Percentiles rank a stretch among this genome's conserved stretches.
These are phyloP conservation scores for Hypoxylon sp. DNA, from an alignment of 2,329 filamentous ascomycete genomes.

Conservation along the genomic window DNA sequence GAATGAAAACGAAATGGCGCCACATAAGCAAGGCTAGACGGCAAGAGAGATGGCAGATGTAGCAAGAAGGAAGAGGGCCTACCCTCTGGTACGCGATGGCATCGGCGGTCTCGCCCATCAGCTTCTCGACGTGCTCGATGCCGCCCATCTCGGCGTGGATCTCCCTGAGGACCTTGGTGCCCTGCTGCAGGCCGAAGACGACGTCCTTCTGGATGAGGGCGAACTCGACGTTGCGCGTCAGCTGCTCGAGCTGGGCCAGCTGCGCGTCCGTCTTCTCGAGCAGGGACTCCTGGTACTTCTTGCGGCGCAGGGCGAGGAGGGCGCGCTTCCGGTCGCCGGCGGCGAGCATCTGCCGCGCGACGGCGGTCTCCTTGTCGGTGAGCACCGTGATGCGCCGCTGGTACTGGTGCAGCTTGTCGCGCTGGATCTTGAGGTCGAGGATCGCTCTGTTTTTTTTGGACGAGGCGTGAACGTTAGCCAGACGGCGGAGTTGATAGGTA, in stretches of 20 bases:
- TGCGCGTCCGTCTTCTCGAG: constrained; percentile 91
- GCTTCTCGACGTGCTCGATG: constrained; percentile 90
- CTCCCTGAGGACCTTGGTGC: constrained; percentile 87
- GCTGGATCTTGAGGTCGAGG: constrained; percentile 96
- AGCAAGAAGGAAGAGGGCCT: constrained; percentile 46
- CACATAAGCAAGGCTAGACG: no score
- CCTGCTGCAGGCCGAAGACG: constrained; percentile 90
- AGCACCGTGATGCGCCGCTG: constrained; percentile 89
- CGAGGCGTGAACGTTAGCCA: constrained; percentile 11
- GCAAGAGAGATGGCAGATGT: neutral
- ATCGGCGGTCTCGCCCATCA: constrained; percentile 93
- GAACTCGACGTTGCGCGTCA: constrained; percentile 93
- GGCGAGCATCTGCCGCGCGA: constrained; percentile 85
- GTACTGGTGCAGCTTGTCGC: constrained; percentile 96
- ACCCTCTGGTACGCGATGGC: constrained; percentile 92
- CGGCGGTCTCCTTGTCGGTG: constrained; percentile 86
- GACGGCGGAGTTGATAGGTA: neutral
- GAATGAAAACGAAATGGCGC: no score
- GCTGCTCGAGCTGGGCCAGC: constrained; percentile 90
- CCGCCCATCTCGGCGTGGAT: constrained; percentile 98
- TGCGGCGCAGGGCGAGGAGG: constrained; percentile 87
- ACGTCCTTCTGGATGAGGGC: constrained; percentile 97
- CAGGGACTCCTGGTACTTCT: constrained; percentile 96
- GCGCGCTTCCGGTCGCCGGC: constrained; percentile 84
- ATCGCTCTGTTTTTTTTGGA: constrained; percentile 75